phyloP scores from a whole-genome alignment of 768 basidiomycete genomes.

The Gymnopilus junonius region DNA sequence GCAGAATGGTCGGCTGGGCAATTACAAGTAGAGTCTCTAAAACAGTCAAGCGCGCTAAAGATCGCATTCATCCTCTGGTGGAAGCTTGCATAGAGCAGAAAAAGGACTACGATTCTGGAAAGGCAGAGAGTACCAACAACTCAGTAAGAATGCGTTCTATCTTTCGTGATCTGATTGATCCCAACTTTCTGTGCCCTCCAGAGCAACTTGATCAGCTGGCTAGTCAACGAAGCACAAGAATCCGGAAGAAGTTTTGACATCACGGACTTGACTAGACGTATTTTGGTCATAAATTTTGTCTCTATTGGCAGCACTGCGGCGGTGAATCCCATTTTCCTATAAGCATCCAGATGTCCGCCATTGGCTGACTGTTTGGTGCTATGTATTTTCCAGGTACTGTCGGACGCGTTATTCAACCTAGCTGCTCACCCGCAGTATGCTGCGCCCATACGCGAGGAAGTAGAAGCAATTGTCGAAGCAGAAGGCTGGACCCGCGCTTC shows the following conservation, averaged over 20 bases:
- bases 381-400: constrained; percentile 33
- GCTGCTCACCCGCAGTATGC: constrained; percentile 29
- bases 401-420: constrained; percentile 32
- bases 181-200: not conserved
- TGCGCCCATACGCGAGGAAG: constrained; percentile 28
- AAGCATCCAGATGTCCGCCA: constrained; percentile 23
- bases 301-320: not conserved
- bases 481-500: constrained; percentile 37
- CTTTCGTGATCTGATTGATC: not conserved
- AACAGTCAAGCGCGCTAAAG: not conserved
- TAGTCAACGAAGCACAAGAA: not conserved
- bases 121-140: not conserved
- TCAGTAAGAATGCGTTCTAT: not conserved
- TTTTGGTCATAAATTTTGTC: not conserved
- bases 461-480: constrained; percentile 32
- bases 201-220: not conserved
- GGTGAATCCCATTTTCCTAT: constrained; percentile 5
- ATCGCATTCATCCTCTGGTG: not conserved
- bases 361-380: constrained; percentile 26
- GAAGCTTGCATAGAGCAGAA: not conserved
- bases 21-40: constrained; percentile 11
- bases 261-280: not conserved
- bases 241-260: not conserved
- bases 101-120: too few species aligned
- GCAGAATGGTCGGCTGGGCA: constrained; percentile 25